Base-by-base conservation (phyloP, 1,139 yeast species). In the Protomyces macrosporus region DNA sequence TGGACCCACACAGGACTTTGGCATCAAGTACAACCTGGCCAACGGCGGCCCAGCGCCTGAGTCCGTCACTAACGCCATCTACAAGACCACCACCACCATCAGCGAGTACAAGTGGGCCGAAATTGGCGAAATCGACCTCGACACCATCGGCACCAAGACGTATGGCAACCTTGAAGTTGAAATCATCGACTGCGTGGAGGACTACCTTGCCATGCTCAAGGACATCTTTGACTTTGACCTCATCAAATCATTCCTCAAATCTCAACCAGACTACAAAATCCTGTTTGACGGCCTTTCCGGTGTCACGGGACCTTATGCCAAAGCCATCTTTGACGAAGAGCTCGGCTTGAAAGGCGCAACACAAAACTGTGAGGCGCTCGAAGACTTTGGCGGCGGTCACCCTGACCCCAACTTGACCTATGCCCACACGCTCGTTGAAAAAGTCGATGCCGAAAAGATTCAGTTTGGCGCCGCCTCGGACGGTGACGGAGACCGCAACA, bases 11-110 rank as follows among this genome's bases (percentile, higher is more conserved):
- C 85, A 89, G 68, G 98, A 93, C 74, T 83, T 91, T 75, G 98
- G 98, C 66, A 93, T 93, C 79, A 93, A 93, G 79, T 93, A 93
- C 80, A 93, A 93, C 76, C 80, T 95, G 76, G 84, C 89, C 68
- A 91, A 93, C 73, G 98, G 98, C 69, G 98, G 97, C 1, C 98
- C 98, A 50, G 98, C 98, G n/a, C 98, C 98, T 3, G 98, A 93
- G 75, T 79, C 87, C 23, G 95, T 93, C 67, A 93, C 98, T 35
- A 82, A 95, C 77, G 83, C 85, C 75, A 93, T 93, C 72, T 93
- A 78, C 77, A 93, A 86, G 66, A 82, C 79, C 50, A 84, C 96
- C 33, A 82, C 81, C 72, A 72, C 75, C 48, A 79, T 95, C 71
- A 75, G 79, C 9, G 75, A 78, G 65, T 90, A 88, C 78, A 84